A percentile compares a stretch with the other conserved stretches of the same genome.
Conservation (phyloP, 768 basidiomycete genomes). For the Trametes meyenii region DNA sequence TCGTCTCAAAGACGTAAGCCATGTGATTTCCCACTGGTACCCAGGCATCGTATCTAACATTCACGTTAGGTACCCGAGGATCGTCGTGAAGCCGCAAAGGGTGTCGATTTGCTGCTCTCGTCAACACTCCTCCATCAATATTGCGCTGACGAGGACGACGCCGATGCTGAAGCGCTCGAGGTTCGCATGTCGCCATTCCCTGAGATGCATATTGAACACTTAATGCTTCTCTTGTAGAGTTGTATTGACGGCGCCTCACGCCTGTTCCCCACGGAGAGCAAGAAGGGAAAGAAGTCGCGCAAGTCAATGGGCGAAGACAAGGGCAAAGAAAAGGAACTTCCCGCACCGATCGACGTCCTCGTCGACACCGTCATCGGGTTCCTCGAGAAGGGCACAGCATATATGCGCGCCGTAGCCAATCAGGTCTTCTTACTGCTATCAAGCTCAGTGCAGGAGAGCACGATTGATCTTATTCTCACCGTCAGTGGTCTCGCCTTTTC, state of each 20-base stretch:
- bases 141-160: constrained; percentile 57
- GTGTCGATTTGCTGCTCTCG: constrained; percentile 69
- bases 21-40: not conserved
- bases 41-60: not conserved
- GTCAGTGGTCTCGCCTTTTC: constrained; percentile 48
- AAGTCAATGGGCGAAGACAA: constrained; percentile 37
- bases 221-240: constrained; percentile 43
- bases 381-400: constrained; percentile 81
- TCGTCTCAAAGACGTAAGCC: constrained; percentile 49
- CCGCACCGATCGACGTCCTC: constrained; percentile 78
- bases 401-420: constrained; percentile 78
- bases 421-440: constrained; percentile 79
- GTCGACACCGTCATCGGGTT: constrained; percentile 91
- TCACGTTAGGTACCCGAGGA: constrained; percentile 40
- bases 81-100: constrained; percentile 60
- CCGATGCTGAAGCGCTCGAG: constrained; percentile 62
- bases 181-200: constrained; percentile 38
- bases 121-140: constrained; percentile 75
- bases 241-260: constrained; percentile 61
- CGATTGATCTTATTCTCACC: constrained; percentile 78
- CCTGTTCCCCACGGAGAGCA: constrained; percentile 47
- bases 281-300: constrained; percentile 43
- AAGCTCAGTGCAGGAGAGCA: constrained; percentile 62
- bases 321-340: constrained; percentile 40
- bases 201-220: not conserved